These are phyloP conservation scores for Cadophora malorum DNA, from an alignment of 2,329 filamentous ascomycete species.

Conservation along the genomic window DNA sequence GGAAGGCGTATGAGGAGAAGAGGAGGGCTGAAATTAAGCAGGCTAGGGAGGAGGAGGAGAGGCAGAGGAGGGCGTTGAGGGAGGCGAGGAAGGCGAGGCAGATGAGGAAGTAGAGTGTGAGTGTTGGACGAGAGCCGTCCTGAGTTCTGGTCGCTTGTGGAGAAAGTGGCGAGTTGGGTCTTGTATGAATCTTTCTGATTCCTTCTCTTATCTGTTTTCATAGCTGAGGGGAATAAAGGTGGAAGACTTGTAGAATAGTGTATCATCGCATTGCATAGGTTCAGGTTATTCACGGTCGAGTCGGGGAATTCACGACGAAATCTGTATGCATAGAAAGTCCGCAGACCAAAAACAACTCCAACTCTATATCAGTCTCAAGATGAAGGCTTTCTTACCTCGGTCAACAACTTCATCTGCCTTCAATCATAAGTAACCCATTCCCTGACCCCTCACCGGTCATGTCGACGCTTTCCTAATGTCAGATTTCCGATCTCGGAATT, in stretches of 20 bases:
- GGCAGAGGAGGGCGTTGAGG: background rate
- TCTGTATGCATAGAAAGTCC: background rate
- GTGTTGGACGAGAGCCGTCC: background rate
- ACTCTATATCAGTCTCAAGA: no score
- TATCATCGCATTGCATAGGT: background rate
- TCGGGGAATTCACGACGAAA: no score
- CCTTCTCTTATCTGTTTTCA: background rate
- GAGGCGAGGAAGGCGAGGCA: background rate
- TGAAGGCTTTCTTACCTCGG: no score
- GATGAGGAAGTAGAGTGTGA: background rate
- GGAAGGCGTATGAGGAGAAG: constrained; percentile 21
- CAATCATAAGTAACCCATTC: no score
- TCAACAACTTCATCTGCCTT: no score
- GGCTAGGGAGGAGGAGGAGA: background rate
- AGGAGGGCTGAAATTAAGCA: constrained; percentile 8
- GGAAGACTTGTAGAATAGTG: background rate
- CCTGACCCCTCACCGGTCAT: no score
- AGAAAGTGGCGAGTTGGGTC: no score
- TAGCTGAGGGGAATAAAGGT: background rate
- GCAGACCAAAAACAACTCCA: background rate
- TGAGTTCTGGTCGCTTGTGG: background rate
- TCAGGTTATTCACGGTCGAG: background rate
- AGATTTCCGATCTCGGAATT: no score
- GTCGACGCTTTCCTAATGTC: no score
- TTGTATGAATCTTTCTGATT: background rate